Base-by-base conservation (phyloP, 2,329 filamentous ascomycete species). In the Neofusicoccum sp. region DNA sequence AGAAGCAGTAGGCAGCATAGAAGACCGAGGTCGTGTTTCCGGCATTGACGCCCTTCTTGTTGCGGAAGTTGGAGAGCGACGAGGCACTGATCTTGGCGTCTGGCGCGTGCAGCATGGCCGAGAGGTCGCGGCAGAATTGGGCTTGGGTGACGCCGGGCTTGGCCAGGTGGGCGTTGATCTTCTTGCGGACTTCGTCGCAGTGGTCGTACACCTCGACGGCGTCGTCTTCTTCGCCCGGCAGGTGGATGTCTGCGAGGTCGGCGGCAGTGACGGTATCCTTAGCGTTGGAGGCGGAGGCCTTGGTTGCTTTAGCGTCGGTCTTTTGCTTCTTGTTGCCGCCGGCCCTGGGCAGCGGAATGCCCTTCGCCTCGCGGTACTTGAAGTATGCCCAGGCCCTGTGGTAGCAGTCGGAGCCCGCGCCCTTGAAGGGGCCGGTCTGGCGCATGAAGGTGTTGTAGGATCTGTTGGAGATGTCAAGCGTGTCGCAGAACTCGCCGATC, bases 1-100 rank as follows among this genome's bases (percentile, higher is more conserved):
- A 86, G 68, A 80, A 85, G 20, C 84, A 77, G 66, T 86, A 86
- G 0, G 75, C 76, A 3, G 78, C 79, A 64, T 86, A 86, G 66
- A 80, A 86, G 1, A 81, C 73, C 7, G 65, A 64, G 57, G 73
- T 80, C 2, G 77, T 80, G 58, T 82, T 82, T 4, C 84, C 84
- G 2, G 75, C 73, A 8, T 71, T 73, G 0, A 76, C 61, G 0
- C 83, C 83, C 60, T 78, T 81, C 65, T 82, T 81, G 5, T 67
- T 68, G 54, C 84, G 75, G 65, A 86, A 86, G 40, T 76, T 72
- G 33, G 73, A 75, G 16, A 86, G 73, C 61, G 80, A 76, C 49
- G 75, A 76, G 3, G 75, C 67, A 33, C 78, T 76, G 9, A 83
- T 74, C 41, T 73, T 75, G 3, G 20, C 11, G n/a, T 34, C 14